Evolutionary conservation across 1,284 basidiomycete species (phyloP), one percentile per base, ranked within the genome.

Genomic region (Hemileia vastatrix): DNA sequence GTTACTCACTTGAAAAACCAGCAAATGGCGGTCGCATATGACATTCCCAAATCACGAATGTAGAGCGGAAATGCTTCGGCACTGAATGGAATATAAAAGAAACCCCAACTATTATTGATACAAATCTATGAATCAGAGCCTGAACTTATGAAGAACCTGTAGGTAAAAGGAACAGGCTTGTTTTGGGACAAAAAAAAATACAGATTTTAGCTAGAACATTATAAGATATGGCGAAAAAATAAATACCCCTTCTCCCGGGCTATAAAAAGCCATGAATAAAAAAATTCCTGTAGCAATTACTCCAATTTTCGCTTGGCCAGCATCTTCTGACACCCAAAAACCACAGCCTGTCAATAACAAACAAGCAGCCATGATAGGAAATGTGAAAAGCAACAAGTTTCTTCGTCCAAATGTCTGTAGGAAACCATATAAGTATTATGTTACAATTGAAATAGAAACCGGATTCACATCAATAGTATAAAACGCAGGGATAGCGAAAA

Each of bases 271-370:
- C 78, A 4, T 76, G 82, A 36, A 83, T 72, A 48, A 79, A 79
- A 6, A 77, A 80, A 0, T 77, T 72, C 19, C 71, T 64, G 40
- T 76, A 4, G 58, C 58, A n/a, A 60, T 51, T 2, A 60, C 58
- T 24, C 91, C 88, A 78, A 91, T 87, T 47, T 83, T 84, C 76
- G 92, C 90, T 69, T 93, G 91, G 80, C 94, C 95, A 76, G 94
- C 91, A 62, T 95, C 90, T 77, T 88, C 94, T 71, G 85, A 82
- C 1, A 60, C 54, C 11, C 18, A 60, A 31, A 60, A 60, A 54
- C 79, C 77, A 71, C 81, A 83, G 52, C 83, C 84, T 24, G 84
- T 84, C 65, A 84, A 76, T 33, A 87, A 79, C 27, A 86, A 72
- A 72, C 81, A 85, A 19, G 81, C 62, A 0, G 83, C 76, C 84